Percentiles rank a stretch among this genome's conserved stretches.
phyloP scores from a whole-genome alignment of 1,139 yeast genomes.

The Saccharomyces hybrid region DNA sequence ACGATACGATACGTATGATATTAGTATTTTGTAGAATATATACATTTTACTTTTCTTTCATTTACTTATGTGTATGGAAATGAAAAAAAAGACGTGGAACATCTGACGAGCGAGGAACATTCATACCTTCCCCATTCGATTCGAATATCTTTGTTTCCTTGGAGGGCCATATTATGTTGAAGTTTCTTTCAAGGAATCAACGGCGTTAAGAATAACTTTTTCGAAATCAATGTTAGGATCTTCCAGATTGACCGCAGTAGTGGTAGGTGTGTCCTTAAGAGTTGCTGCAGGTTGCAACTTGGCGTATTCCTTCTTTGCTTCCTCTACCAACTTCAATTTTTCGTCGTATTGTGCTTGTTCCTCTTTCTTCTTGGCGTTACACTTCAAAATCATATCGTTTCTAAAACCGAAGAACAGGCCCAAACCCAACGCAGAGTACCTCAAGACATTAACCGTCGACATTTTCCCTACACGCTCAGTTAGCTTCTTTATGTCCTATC shows the following conservation, averaged over 20 bases:
- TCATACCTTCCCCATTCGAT: neutral
- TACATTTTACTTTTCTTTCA: neutral
- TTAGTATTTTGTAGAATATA: neutral
- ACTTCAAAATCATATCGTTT: conserved; percentile 67
- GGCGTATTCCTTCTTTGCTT: conserved; percentile 85
- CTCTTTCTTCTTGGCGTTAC: conserved; percentile 50
- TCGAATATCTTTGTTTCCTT: neutral
- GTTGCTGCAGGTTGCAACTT: conserved; percentile 41
- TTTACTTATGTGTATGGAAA: neutral
- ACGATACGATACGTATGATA: neutral
- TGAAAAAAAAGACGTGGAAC: neutral
- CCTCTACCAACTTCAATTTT: conserved; percentile 68
- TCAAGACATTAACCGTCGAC: conserved; percentile 56
- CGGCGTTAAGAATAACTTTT: conserved; percentile 41
- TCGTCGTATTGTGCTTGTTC: conserved; percentile 54
- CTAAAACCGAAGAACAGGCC: conserved; percentile 86
- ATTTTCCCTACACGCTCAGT: conserved; percentile 20
- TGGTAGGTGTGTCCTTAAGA: conserved; percentile 27
- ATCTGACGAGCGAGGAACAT: neutral
- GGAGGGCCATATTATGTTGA: neutral
- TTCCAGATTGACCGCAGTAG: conserved; percentile 54
- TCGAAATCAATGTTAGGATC: conserved; percentile 87
- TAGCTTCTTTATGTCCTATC: neutral
- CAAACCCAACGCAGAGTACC: conserved; percentile 87
- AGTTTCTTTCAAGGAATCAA: conserved; percentile 29